A percentile compares a stretch with the other conserved stretches of the same genome.
Conservation (phyloP, 441 rosid species). For the Manihot esculenta region DNA sequence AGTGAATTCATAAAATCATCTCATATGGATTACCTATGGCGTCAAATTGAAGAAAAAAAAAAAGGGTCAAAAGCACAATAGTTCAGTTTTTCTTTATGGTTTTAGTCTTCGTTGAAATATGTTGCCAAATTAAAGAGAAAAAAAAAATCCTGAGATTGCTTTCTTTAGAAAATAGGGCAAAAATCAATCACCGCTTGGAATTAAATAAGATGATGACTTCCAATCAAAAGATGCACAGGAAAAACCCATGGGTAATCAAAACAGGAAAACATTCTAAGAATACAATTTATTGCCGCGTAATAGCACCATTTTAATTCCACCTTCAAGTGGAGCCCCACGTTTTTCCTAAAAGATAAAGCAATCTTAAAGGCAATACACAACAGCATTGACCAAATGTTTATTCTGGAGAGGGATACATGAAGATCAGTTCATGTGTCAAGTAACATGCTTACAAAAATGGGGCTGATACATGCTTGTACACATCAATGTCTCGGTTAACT, state of each 20-base stretch:
- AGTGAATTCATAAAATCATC: no score
- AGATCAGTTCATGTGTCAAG: conserved; percentile 10
- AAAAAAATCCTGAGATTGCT: no score
- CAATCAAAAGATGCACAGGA: no score
- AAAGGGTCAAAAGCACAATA: neutral
- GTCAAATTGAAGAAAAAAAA: no score
- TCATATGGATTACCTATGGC: neutral
- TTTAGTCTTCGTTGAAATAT: no score
- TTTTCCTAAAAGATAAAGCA: conserved; percentile 5
- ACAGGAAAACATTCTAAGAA: neutral
- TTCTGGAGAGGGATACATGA: neutral
- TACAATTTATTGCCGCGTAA: no score
- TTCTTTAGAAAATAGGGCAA: no score
- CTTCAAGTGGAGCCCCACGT: neutral
- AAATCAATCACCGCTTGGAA: neutral
- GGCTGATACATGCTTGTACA: conserved; percentile 1
- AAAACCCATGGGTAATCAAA: neutral
- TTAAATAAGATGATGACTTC: no score
- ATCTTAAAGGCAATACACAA: neutral
- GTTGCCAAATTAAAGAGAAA: no score
- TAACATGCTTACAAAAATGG: neutral
- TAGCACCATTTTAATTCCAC: no score
- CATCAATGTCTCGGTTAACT: conserved; percentile 8
- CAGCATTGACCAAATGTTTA: neutral
- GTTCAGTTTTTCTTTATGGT: no score